Evolutionary conservation across 1,284 basidiomycete species (phyloP).

Genomic region (Leccinum fallax): DNA sequence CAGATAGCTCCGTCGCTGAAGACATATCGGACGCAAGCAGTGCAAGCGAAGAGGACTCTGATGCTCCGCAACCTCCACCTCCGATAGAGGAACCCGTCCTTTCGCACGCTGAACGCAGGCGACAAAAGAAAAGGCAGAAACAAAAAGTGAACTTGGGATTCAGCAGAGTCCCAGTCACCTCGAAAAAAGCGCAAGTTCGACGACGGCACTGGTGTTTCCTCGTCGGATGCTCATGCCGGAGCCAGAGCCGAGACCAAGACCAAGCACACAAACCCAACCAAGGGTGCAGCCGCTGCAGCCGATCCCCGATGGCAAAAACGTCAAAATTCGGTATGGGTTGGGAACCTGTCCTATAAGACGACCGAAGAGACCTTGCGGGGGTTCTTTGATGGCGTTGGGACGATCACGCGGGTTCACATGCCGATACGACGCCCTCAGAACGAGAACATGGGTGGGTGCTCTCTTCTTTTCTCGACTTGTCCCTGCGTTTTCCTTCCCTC

Average conservation of each 20-base stretch:
- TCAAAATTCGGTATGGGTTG: slow-evolving; percentile 92
- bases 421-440: slow-evolving; percentile 60
- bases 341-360: slow-evolving; percentile 93
- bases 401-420: slow-evolving; percentile 75
- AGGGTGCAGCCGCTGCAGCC: background rate
- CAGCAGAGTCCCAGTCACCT: slow-evolving; percentile 16
- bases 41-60: slow-evolving; percentile 13
- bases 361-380: slow-evolving; percentile 67
- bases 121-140: slow-evolving; percentile 56
- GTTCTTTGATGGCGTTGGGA: slow-evolving; percentile 76
- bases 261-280: slow-evolving; percentile 2
- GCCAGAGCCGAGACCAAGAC: slow-evolving; percentile 1
- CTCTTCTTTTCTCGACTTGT: background rate
- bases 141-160: slow-evolving; percentile 12
- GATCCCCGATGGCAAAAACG: slow-evolving; percentile 42
- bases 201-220: slow-evolving; percentile 37
- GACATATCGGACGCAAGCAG: slow-evolving; percentile 8
- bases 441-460: slow-evolving; percentile 64
- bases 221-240: background rate
- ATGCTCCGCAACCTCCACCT: slow-evolving; percentile 7
- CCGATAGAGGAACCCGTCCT: slow-evolving; percentile 43
- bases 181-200: slow-evolving; percentile 52
- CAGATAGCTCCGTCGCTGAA: slow-evolving; percentile 7
- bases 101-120: slow-evolving; percentile 72
- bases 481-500: too few relatives aligned